These are phyloP conservation scores for Apostasia ramifera DNA, from an alignment of 106 monocot genomes.

Conservation along the genomic window DNA sequence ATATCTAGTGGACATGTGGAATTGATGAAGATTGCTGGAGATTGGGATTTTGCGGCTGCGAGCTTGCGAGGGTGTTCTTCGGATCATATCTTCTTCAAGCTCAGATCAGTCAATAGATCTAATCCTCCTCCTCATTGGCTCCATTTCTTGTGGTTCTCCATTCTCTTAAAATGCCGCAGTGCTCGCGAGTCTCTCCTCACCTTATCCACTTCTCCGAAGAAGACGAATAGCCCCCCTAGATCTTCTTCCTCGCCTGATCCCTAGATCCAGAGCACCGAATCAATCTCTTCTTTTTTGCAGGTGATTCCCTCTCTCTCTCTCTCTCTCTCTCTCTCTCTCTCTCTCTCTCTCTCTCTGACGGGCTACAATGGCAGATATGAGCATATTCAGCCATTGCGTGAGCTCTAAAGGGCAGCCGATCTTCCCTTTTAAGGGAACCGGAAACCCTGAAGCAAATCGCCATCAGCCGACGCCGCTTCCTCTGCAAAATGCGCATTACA, in stretches of 20 bases:
- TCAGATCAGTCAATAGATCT: neutral
- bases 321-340: constrained; percentile 3
- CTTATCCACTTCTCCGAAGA: neutral
- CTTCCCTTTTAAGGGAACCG: constrained; percentile 9
- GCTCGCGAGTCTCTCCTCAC: neutral
- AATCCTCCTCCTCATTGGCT: too few species aligned
- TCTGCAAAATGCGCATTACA: neutral
- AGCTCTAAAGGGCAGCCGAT: constrained; percentile 23
- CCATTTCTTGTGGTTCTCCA: neutral
- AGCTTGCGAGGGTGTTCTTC: neutral
- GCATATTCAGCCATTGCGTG: constrained; percentile 38
- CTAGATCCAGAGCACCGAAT: neutral
- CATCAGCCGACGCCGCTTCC: constrained; percentile 5
- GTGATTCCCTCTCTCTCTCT: neutral
- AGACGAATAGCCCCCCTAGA: too few species aligned
- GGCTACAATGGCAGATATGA: constrained; percentile 40
- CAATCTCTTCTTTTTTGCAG: neutral
- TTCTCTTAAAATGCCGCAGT: neutral
- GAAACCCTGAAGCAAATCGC: constrained; percentile 7
- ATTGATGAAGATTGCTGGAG: neutral
- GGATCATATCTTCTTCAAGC: neutral
- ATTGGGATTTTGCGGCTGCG: constrained; percentile 14
- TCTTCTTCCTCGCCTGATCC: neutral
- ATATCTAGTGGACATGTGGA: too few species aligned
- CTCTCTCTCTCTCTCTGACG: neutral